A percentile compares a stretch with the other conserved stretches of the same genome.
Conservation (phyloP, 2,329 filamentous ascomycete species). For the Fusarium avenaceum region DNA sequence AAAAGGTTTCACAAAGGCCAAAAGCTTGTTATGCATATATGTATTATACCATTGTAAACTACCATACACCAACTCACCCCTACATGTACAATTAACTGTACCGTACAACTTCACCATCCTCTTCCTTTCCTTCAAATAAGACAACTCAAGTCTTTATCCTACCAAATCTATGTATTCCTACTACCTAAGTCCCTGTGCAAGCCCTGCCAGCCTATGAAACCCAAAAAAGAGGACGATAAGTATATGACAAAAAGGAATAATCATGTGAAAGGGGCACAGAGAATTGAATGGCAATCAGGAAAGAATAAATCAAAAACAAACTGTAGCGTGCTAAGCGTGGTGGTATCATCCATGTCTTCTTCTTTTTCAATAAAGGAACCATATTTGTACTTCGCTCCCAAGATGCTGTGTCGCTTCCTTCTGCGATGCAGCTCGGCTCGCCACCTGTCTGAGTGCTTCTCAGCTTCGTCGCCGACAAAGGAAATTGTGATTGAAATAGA, state of each 20-base stretch:
- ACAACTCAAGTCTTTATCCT: slow-evolving; percentile 46
- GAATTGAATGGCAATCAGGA: slow-evolving; percentile 36
- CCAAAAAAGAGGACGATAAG: slow-evolving; percentile 37
- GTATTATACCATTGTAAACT: slow-evolving; percentile 44
- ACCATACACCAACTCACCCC: slow-evolving; percentile 35
- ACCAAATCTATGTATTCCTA: slow-evolving; percentile 47
- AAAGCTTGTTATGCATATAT: slow-evolving; percentile 32
- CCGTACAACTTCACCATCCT: slow-evolving; percentile 22
- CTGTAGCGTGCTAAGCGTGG: slow-evolving; percentile 56
- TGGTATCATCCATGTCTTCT: slow-evolving; percentile 59
- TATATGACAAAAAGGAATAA: slow-evolving; percentile 41
- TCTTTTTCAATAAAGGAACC: slow-evolving; percentile 50
- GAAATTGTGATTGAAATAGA: slow-evolving; percentile 41
- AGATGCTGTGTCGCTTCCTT: slow-evolving; percentile 3
- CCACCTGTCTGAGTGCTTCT: slow-evolving; percentile 24
- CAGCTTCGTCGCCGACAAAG: slow-evolving; percentile 37
- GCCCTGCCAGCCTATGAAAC: slow-evolving; percentile 27
- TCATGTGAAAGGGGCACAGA: slow-evolving; percentile 29
- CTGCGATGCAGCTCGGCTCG: slow-evolving; percentile 5
- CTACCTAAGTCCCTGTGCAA: slow-evolving; percentile 36
- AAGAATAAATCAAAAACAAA: slow-evolving; percentile 46
- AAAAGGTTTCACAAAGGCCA: slow-evolving; percentile 20
- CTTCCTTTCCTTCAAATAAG: slow-evolving; percentile 10
- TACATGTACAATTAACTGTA: slow-evolving; percentile 21
- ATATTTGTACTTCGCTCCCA: slow-evolving; percentile 45